phyloP scores from a whole-genome alignment of 306 rosid genomes.

The Coriaria nepalensis region DNA sequence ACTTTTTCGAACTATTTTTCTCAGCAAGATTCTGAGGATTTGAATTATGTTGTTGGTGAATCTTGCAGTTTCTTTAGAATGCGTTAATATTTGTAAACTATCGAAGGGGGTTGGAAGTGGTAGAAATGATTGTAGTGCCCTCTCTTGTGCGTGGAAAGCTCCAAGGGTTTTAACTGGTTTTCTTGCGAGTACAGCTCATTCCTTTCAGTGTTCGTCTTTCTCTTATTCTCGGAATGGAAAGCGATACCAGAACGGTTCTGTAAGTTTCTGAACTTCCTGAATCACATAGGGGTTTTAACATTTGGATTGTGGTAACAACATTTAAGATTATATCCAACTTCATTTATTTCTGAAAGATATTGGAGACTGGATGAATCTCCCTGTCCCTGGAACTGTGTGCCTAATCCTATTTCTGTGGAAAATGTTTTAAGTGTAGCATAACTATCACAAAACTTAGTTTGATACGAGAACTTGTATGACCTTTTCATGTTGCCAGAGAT shows the following conservation, averaged over 20 bases:
- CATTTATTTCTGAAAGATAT: not conserved
- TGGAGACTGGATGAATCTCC: conserved; percentile 3
- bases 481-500: conserved; percentile 40
- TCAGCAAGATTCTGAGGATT: conserved; percentile 14
- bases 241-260: conserved; percentile 55
- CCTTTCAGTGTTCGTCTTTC: conserved; percentile 32
- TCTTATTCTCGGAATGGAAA: conserved; percentile 31
- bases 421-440: too few relatives aligned
- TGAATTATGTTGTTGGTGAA: conserved; percentile 16
- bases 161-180: conserved; percentile 90
- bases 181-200: conserved; percentile 79
- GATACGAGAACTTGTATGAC: conserved; percentile 9
- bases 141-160: conserved; percentile 87
- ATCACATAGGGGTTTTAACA: conserved; percentile 11
- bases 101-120: conserved; percentile 69
- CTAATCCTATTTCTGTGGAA: conserved; percentile 1
- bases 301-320: conserved; percentile 10
- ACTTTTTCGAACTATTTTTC: conserved; percentile 2
- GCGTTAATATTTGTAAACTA: conserved; percentile 70
- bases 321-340: not conserved
- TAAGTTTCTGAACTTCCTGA: conserved; percentile 38
- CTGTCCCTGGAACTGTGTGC: not conserved
- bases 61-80: conserved; percentile 79
- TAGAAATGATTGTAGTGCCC: conserved; percentile 63
- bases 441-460: too few relatives aligned